phyloP scores from a whole-genome alignment of 768 basidiomycete genomes.

The Russula emetica region DNA sequence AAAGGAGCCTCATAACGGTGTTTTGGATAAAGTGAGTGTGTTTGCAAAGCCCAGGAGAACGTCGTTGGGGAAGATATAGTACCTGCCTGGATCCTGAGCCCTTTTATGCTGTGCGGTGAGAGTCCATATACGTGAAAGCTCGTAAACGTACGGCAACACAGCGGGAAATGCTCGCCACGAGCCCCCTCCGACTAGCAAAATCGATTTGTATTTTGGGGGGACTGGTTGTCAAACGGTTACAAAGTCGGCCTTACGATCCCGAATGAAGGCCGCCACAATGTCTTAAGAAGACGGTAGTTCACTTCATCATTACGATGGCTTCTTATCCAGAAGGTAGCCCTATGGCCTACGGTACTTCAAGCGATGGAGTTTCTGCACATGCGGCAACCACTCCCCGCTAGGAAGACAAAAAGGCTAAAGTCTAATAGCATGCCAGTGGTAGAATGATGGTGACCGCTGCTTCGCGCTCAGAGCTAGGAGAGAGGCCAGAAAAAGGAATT shows the following conservation, averaged over 20 bases:
- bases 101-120: not conserved
- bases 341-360: not conserved
- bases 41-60: not conserved
- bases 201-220: not conserved
- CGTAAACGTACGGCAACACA: not conserved
- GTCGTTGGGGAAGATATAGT: not conserved
- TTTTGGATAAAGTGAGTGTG: not conserved
- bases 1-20: not conserved
- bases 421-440: not conserved
- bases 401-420: not conserved
- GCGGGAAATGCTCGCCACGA: not conserved
- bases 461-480: not conserved
- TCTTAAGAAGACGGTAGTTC: not conserved
- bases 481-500: not conserved
- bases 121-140: not conserved
- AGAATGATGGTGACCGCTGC: not conserved
- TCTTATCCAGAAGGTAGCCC: not conserved
- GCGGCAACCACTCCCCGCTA: not conserved
- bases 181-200: not conserved
- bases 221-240: not conserved
- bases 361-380: not conserved
- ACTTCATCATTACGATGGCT: not conserved
- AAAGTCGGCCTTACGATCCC: not conserved
- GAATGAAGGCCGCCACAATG: not conserved
- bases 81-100: not conserved